Base-by-base conservation (phyloP, 768 basidiomycete species). In the Termitomyces heimii region DNA sequence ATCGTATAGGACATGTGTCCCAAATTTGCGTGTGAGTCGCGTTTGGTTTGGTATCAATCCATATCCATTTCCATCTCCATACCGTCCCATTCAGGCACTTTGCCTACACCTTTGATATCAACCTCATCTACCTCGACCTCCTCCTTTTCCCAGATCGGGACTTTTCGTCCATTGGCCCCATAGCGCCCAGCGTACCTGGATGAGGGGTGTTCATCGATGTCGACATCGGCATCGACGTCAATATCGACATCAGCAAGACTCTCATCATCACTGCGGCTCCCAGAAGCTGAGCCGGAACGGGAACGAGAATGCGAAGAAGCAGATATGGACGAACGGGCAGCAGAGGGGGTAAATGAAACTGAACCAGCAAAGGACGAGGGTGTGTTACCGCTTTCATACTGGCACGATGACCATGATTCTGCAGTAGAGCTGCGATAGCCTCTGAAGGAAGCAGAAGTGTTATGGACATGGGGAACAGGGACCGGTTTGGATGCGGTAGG, bases 41-140 rank as follows among this genome's bases (percentile, higher is more conserved):
- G 37, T 40, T 29, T 39, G 37, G 12, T 52, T n/a, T 39, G 26
- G 26, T 42, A 56, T 75, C 66, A 79, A 70, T 82, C 80, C 81
- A 87, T 82, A 64, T 85, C 84, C 84, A 86, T 85, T 55, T 86
- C 88, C 83, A 89, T 87, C 58, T 84, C 83, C 76, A 82, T 78
- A 5, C 81, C 83, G 50, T 83, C 82, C 83, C 83, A 84, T 57
- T 65, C 63, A 24, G 69, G 63, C 47, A 63, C 78, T 63, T 62
- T 63, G 58, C 63, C 62, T 55, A 53, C 39, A 44, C 60, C 53
- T 58, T 51, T 61, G 44, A 56, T 61, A 57, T 66, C 67, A 58
- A 74, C 74, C 62, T 80, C 83, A 29, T 77, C 77, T 12, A 47
- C 34, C 55, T 75, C 80, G 22, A 76, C 79, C 4, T 78, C 77